Percentiles rank a stretch among this genome's conserved stretches.
Evolutionary conservation across 225 moss, liverwort and hornwort species (phyloP).

Genomic region (Physcomitrium patens): DNA sequence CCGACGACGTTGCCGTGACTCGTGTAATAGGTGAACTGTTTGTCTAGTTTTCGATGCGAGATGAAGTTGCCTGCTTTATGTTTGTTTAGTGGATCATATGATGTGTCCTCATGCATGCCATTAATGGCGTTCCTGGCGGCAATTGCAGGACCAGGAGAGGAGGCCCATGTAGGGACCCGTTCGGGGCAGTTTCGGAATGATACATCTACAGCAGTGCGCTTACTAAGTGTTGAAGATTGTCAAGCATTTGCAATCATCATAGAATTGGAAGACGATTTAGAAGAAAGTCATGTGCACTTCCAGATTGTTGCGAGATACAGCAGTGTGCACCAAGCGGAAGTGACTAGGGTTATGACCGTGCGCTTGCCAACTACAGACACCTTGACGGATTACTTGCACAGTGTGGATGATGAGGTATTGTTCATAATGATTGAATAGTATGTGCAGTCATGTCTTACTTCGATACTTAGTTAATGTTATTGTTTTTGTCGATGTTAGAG

Average conservation of each 20-base stretch:
- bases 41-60: background rate
- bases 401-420: slow-evolving; percentile 87
- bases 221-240: slow-evolving; percentile 92
- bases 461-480: background rate
- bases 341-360: slow-evolving; percentile 91
- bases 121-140: slow-evolving; percentile 29
- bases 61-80: background rate
- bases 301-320: slow-evolving; percentile 87
- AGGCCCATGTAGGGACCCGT: slow-evolving; percentile 58
- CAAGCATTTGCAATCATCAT: slow-evolving; percentile 91
- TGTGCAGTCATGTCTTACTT: background rate
- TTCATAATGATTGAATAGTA: background rate
- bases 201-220: slow-evolving; percentile 72
- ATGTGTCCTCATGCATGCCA: background rate
- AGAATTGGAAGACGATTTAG: slow-evolving; percentile 83
- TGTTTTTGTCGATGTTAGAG: background rate
- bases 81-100: slow-evolving; percentile 6
- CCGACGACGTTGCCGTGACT: slow-evolving; percentile 79
- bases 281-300: slow-evolving; percentile 82
- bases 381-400: slow-evolving; percentile 88
- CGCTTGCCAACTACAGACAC: slow-evolving; percentile 85
- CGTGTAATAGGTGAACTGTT: slow-evolving; percentile 72
- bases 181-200: slow-evolving; percentile 82
- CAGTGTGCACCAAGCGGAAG: slow-evolving; percentile 81
- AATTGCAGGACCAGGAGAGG: slow-evolving; percentile 84